These are phyloP conservation scores for Plasmodium malariae DNA, from an alignment of 169 alveolate genomes.

Conservation along the genomic window DNA sequence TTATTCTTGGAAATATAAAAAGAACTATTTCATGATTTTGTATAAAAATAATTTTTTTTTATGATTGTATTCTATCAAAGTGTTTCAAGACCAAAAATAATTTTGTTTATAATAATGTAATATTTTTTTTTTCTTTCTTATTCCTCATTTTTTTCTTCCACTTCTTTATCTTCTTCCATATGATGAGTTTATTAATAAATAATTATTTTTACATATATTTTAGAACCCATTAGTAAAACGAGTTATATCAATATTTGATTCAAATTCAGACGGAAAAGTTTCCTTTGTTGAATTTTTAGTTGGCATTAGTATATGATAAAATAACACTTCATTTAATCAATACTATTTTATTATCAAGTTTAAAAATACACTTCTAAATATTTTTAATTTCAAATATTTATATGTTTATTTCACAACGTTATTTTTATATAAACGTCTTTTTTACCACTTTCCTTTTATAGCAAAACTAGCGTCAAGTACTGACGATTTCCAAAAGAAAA, in stretches of 20 bases:
- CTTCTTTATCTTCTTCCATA: too few species aligned
- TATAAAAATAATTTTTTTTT: too few species aligned
- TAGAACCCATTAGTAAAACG: constrained; percentile 97
- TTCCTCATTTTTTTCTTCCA: too few species aligned
- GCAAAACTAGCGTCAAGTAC: constrained; percentile 92
- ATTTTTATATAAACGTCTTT: neutral
- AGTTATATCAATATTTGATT: constrained; percentile 96
- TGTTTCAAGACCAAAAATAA: neutral
- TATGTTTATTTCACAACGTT: neutral
- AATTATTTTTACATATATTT: constrained; percentile 1
- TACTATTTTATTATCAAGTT: neutral
- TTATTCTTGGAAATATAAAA: neutral
- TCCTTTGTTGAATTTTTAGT: constrained; percentile 97
- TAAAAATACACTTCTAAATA: neutral
- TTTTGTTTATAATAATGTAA: too few species aligned
- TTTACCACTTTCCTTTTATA: constrained; percentile 4
- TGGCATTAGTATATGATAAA: constrained; percentile 91
- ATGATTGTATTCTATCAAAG: too few species aligned
- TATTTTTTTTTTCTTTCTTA: neutral
- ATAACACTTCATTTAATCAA: neutral
- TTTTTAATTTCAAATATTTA: neutral
- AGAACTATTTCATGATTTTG: too few species aligned
- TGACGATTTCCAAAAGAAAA: constrained; percentile 93
- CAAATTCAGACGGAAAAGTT: constrained; percentile 96
- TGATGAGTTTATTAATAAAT: neutral